These are phyloP conservation scores for Amanita muscaria DNA, from an alignment of 768 basidiomycete genomes.

Conservation along the genomic window DNA sequence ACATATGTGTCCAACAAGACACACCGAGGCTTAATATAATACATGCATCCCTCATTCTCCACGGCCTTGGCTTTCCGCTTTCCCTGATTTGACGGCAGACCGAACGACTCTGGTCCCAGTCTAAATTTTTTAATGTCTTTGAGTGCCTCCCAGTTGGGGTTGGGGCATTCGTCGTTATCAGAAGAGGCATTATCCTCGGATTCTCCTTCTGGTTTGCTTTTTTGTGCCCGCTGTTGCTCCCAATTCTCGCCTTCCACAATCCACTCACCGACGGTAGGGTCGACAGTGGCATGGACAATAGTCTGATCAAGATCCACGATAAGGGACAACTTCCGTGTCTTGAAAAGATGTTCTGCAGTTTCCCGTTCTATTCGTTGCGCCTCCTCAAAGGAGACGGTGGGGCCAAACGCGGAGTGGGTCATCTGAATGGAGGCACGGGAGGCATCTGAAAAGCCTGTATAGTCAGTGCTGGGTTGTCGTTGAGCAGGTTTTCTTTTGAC, in stretches of 20 bases:
- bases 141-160: slow-evolving; percentile 90
- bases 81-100: slow-evolving; percentile 27
- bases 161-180: slow-evolving; percentile 47
- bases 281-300: slow-evolving; percentile 96
- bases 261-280: slow-evolving; percentile 98
- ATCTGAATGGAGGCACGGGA: slow-evolving; percentile 86
- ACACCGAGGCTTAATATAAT: slow-evolving; percentile 96
- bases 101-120: slow-evolving; percentile 73
- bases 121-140: slow-evolving; percentile 87
- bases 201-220: slow-evolving; percentile 24
- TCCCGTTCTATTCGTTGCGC: slow-evolving; percentile 83
- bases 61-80: slow-evolving; percentile 59
- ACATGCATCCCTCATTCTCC: slow-evolving; percentile 81
- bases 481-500: background rate
- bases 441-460: slow-evolving; percentile 81
- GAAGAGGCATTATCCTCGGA: slow-evolving; percentile 29
- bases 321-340: slow-evolving; percentile 73
- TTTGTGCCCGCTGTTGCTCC: slow-evolving; percentile 45
- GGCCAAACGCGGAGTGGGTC: slow-evolving; percentile 87
- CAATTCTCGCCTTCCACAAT: slow-evolving; percentile 77
- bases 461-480: slow-evolving; percentile 48
- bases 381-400: slow-evolving; percentile 88
- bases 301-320: slow-evolving; percentile 99
- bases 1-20: slow-evolving; percentile 19
- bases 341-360: slow-evolving; percentile 70